phyloP scores from a whole-genome alignment of 2,329 filamentous ascomycete species.

The Phaeosphaeriaceae sp. region DNA sequence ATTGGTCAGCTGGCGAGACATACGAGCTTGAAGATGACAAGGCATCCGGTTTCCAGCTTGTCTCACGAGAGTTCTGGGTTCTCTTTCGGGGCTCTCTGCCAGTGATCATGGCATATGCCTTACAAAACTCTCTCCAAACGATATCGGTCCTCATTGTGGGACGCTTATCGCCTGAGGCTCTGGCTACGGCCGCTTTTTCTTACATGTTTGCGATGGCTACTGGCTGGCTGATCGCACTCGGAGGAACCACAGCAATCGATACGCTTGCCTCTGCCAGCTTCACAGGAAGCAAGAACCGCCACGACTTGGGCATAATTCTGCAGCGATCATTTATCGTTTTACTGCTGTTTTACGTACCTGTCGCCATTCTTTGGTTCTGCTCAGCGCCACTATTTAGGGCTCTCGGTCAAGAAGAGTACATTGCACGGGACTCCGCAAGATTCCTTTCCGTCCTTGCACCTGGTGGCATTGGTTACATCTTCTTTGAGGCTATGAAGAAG shows the following conservation, averaged over 20 bases:
- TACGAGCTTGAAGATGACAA: slow-evolving; percentile 48
- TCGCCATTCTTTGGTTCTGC: slow-evolving; percentile 76
- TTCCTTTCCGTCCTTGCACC: slow-evolving; percentile 79
- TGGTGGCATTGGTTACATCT: slow-evolving; percentile 84
- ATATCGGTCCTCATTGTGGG: slow-evolving; percentile 82
- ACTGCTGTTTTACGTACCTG: slow-evolving; percentile 73
- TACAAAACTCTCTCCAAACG: slow-evolving; percentile 87
- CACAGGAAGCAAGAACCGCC: slow-evolving; percentile 79
- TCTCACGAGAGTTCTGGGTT: slow-evolving; percentile 69
- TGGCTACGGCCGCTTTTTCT: slow-evolving; percentile 83
- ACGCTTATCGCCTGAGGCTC: slow-evolving; percentile 76
- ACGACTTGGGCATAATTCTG: slow-evolving; percentile 78
- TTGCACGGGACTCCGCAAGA: slow-evolving; percentile 74
- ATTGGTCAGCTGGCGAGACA: slow-evolving; percentile 44
- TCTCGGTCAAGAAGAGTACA: slow-evolving; percentile 79
- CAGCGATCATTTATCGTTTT: slow-evolving; percentile 79
- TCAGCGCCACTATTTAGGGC: slow-evolving; percentile 76
- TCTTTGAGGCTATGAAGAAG: slow-evolving; percentile 79
- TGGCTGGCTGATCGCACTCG: slow-evolving; percentile 84
- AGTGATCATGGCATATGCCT: slow-evolving; percentile 82
- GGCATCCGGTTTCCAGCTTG: slow-evolving; percentile 43
- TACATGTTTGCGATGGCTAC: slow-evolving; percentile 96
- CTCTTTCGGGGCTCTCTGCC: slow-evolving; percentile 74
- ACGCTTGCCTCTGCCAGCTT: slow-evolving; percentile 84
- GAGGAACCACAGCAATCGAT: slow-evolving; percentile 85